Base-by-base conservation (phyloP, 192 early-diverging fungal species). In the Backusella luteola region DNA sequence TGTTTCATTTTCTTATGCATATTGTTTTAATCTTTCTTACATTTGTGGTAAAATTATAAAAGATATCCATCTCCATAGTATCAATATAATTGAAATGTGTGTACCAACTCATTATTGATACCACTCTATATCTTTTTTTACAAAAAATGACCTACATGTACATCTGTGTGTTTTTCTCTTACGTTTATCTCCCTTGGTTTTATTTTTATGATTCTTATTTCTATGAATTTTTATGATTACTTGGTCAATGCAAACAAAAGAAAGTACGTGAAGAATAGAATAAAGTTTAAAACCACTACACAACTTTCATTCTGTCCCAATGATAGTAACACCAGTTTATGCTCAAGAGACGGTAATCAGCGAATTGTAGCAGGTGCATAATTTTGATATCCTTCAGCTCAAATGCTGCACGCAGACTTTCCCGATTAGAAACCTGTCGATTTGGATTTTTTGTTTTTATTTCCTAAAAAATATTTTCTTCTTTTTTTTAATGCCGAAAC, bases 1-100 rank as follows among this genome's bases (percentile, higher is more conserved):
- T 63, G 56, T 63, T 63, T 63, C 56, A 63, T 63, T 63, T 63
- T 12, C 4, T 63, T 63, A 63, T 63, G 56, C 56, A 29, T 63
- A 12, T 26, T 63, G 2, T 29, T 63, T 63, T 26, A 2, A 26
- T 26, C 56, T 63, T 21, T 6, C 26, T 63, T 26, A 26, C 53
- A 56, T 56, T 21, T 56, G n/a, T 56, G 19, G 9, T 6, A 56
- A 8, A n/a, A 56, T 56, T n/a, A 56, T 56, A 8, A 56, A 21
- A 56, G 8, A 2, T 9, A 26, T 53, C 2, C 6, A 56, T 44
- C 3, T 44, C 12, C 15, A 17, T 14, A 14, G 15, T 44, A 17
- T 5, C 15, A 4, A 14, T 4, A 4, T 4, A 15, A 4, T 44
- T 14, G 14, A 14, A 1, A 15, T 44, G 15, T 4, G 15, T 44